Base-by-base conservation (phyloP, 768 basidiomycete genomes). In the Leccinum disarticulatum region DNA sequence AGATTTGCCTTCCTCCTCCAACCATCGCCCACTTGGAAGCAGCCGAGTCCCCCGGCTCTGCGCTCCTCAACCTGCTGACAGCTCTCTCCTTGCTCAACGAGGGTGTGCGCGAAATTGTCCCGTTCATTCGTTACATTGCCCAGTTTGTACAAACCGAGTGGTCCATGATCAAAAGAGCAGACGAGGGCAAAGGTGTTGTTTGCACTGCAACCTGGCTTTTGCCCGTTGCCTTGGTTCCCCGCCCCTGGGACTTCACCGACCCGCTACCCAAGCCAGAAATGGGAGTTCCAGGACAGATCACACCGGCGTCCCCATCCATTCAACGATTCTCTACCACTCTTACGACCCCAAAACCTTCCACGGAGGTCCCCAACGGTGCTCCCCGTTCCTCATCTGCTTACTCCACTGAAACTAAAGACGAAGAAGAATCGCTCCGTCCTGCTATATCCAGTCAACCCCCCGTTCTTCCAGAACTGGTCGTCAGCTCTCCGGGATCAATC, bases 141-240 rank as follows among this genome's bases (percentile, higher is more conserved):
- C 87, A 88, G 62, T 94, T 85, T 72, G 76, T 90, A 63, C 88
- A 94, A 64, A 84, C 82, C 48, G 91, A 95, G 68, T 93, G 85
- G 79, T 74, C 72, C 50, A 57, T 79, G 43, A 90, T 95, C 69
- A 79, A 82, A 66, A 74, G 68, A 22, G 83, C 87, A 64, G 80
- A 94, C 65, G 67, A 76, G 54, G 92, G 93, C 1, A 71, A 83
- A 66, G 93, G 93, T 19, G 93, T 94, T 38, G 86, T 95, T 35
- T 92, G 93, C 68, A 88, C 91, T 52, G 88, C 93, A 6, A 95
- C 93, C n/a, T 95, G 93, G 89, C 81, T 92, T 53, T 83, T 93
- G 80, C 91, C 91, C 22, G 83, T 85, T 54, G 91, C 91, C 4
- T 77, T 93, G 74, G 83, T 88, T 52, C 87, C 91, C 43, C 87